Evolutionary conservation across 352 stramenopile genomes (phyloP).

Genomic region (Blastocystis sp.): DNA sequence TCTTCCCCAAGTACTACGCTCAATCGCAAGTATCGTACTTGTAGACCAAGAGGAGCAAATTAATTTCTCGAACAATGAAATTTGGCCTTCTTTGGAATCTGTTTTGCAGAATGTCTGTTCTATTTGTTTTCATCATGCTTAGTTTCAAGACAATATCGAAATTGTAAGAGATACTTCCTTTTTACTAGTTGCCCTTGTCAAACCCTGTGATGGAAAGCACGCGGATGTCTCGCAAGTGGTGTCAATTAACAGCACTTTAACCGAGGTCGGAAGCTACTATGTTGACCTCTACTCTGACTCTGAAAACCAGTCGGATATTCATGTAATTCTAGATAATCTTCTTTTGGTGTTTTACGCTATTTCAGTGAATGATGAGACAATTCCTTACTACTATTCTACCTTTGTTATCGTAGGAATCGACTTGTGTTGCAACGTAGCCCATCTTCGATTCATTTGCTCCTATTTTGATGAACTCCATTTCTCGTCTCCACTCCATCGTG

Average conservation of each 20-base stretch:
- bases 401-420: background rate
- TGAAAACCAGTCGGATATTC: background rate
- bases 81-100: background rate
- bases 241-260: background rate
- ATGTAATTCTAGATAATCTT: background rate
- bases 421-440: background rate
- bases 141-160: background rate
- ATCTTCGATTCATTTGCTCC: background rate
- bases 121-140: background rate
- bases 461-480: background rate
- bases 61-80: background rate
- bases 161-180: background rate
- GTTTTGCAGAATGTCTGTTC: background rate
- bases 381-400: background rate
- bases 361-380: background rate
- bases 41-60: background rate
- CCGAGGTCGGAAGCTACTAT: background rate
- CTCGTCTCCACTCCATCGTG: background rate
- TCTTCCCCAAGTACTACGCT: background rate
- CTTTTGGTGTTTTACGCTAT: background rate
- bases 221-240: background rate
- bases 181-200: background rate
- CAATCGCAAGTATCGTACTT: background rate
- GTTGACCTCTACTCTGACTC: background rate
- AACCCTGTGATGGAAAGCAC: background rate